These are phyloP conservation scores for Lenwebbia sp. DNA, from an alignment of 345 rosid genomes.

Conservation along the genomic window DNA sequence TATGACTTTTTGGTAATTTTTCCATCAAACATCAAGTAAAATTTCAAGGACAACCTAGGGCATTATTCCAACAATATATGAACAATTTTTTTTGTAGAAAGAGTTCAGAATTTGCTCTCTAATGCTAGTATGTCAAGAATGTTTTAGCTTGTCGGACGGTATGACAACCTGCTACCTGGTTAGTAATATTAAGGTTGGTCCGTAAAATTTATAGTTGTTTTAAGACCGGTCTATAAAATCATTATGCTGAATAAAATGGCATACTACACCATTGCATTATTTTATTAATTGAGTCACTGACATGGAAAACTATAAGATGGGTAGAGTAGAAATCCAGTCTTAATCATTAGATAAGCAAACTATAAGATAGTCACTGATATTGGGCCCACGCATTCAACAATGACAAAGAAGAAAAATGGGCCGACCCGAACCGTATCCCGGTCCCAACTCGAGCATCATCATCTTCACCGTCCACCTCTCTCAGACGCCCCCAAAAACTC, in stretches of 20 bases:
- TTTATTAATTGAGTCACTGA: not conserved
- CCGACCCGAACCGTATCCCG: not conserved
- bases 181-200: not conserved
- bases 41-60: not conserved
- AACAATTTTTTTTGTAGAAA: no score
- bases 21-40: not conserved
- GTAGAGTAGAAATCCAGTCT: not conserved
- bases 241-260: not conserved
- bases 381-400: not conserved
- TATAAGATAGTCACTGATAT: not conserved
- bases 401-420: not conserved
- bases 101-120: not conserved
- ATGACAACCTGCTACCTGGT: not conserved
- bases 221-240: not conserved
- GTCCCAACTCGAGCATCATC: not conserved
- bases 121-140: not conserved
- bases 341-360: not conserved
- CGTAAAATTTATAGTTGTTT: not conserved
- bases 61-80: not conserved
- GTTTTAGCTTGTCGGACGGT: not conserved
- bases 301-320: not conserved
- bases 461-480: not conserved
- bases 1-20: no score
- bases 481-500: not conserved
- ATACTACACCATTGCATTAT: not conserved